Conservation (phyloP, 2,329 filamentous ascomycete genomes). For the Emmonsiellopsis sp. region DNA sequence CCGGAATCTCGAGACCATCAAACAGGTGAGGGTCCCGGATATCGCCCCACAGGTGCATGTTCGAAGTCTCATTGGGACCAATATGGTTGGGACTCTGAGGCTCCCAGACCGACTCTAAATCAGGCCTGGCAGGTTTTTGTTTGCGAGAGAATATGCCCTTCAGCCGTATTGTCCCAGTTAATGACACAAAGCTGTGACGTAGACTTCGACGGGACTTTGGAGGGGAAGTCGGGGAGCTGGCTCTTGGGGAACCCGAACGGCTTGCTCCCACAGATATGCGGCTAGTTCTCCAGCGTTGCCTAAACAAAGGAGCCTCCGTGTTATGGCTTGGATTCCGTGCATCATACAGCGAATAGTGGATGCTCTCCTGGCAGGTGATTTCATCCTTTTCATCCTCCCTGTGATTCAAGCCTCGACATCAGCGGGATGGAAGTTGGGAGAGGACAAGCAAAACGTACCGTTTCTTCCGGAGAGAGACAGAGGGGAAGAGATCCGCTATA, state of each 20-base stretch:
- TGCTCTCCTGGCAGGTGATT: slow-evolving; percentile 22
- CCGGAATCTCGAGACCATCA: background rate
- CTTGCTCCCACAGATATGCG: background rate
- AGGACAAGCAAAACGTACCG: background rate
- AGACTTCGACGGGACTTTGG: slow-evolving; percentile 24
- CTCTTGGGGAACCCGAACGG: slow-evolving; percentile 3
- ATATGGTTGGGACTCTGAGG: background rate
- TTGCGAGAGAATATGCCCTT: slow-evolving; percentile 2
- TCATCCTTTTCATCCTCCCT: background rate
- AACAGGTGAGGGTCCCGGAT: background rate
- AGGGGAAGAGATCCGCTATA: slow-evolving; percentile 1
- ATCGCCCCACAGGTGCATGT: background rate
- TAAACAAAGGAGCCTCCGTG: slow-evolving; percentile 11
- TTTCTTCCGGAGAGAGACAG: background rate
- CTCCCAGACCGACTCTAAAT: background rate
- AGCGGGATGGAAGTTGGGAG: background rate
- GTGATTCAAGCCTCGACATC: background rate
- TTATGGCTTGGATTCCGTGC: slow-evolving; percentile 29
- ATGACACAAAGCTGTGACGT: slow-evolving; percentile 22
- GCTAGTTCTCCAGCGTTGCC: background rate
- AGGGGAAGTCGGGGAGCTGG: slow-evolving; percentile 14
- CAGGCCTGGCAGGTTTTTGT: slow-evolving; percentile 3
- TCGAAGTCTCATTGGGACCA: background rate
- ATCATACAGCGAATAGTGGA: slow-evolving; percentile 28
- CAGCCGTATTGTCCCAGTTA: slow-evolving; percentile 20